Evolutionary conservation across 139 green algal genomes (phyloP).

Genomic region (Trebouxia sp.): DNA sequence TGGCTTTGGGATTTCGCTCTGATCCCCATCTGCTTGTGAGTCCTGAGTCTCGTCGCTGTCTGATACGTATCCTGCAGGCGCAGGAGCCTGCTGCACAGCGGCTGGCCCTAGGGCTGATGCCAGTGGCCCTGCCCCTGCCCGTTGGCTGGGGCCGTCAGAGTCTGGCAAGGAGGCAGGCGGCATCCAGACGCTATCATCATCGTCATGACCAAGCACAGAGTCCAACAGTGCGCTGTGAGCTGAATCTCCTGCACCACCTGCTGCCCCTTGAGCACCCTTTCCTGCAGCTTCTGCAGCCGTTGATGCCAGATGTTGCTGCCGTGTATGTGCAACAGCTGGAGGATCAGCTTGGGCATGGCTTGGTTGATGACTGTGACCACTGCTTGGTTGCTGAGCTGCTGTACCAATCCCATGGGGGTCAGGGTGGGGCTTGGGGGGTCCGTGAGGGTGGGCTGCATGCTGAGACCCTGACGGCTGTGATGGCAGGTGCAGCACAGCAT

Average conservation of each 20-base stretch:
- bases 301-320: background rate
- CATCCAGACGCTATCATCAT: slow-evolving; percentile 32
- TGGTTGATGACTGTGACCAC: background rate
- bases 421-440: background rate
- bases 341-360: background rate
- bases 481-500: slow-evolving; percentile 5
- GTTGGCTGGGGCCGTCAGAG: background rate
- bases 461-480: slow-evolving; percentile 6
- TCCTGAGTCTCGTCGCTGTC: background rate
- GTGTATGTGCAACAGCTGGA: background rate
- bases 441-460: slow-evolving; percentile 16
- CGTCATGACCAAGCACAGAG: slow-evolving; percentile 4
- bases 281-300: background rate
- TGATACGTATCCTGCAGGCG: too few species aligned
- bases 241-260: background rate
- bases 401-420: background rate
- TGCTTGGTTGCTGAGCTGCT: background rate
- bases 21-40: background rate
- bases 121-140: background rate
- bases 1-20: background rate
- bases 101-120: too few species aligned
- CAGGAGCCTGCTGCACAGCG: background rate
- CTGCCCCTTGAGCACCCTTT: background rate
- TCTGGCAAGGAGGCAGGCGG: background rate
- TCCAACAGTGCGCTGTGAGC: slow-evolving; percentile 17